phyloP scores from a whole-genome alignment of 1,284 basidiomycete species.

The Peniophora sp. region DNA sequence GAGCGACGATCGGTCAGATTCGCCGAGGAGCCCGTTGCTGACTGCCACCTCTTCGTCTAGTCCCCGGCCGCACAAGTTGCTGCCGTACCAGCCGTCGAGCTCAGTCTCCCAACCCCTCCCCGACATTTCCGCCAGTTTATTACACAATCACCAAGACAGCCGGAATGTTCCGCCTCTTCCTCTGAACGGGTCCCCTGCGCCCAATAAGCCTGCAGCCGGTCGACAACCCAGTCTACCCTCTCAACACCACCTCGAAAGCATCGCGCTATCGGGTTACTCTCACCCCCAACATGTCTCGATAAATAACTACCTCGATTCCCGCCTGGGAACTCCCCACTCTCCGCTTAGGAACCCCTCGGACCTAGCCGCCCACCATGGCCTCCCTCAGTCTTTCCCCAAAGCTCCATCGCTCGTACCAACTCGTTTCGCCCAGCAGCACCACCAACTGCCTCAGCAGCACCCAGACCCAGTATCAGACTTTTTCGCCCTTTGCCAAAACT shows the following conservation, averaged over 20 bases:
- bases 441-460: too few relatives aligned
- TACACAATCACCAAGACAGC: conserved; percentile 19
- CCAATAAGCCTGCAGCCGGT: conserved; percentile 21
- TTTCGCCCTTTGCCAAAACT: too few relatives aligned
- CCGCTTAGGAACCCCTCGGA: conserved; percentile 37
- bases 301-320: conserved; percentile 25
- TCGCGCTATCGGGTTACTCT: conserved; percentile 27
- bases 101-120: conserved; percentile 23
- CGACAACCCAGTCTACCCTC: conserved; percentile 23
- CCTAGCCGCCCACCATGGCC: conserved; percentile 67
- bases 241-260: conserved; percentile 27
- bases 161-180: conserved; percentile 27
- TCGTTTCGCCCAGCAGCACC: not conserved
- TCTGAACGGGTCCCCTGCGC: conserved; percentile 25
- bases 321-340: conserved; percentile 30
- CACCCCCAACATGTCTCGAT: conserved; percentile 37
- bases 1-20: conserved; percentile 10
- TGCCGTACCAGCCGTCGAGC: conserved; percentile 20
- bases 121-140: conserved; percentile 29
- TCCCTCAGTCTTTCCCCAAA: conserved; percentile 59
- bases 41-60: conserved; percentile 33
- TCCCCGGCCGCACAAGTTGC: conserved; percentile 31
- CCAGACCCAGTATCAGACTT: not conserved
- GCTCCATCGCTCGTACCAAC: conserved; percentile 40
- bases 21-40: conserved; percentile 24